Conservation (phyloP, 2,329 filamentous ascomycete genomes). For the Phyllosticta ampelicida region DNA sequence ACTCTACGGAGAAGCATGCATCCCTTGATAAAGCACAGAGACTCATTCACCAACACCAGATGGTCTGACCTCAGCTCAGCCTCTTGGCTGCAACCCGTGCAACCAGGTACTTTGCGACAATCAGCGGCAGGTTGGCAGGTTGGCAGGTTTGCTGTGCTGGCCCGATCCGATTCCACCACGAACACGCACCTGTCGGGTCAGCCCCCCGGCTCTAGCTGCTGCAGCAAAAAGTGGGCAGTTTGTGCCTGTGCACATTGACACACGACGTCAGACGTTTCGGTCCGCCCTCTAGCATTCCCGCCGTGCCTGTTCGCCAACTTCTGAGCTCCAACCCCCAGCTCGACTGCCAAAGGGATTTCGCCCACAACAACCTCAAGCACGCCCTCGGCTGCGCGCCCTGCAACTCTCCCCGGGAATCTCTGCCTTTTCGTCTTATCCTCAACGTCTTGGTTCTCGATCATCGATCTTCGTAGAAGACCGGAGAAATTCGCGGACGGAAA, state of each 20-base stretch:
- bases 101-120: not conserved
- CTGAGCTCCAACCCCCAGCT: not conserved
- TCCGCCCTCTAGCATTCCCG: not conserved
- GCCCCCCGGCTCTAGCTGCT: not conserved
- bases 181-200: too few relatives aligned
- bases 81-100: not conserved
- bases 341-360: not conserved
- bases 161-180: too few relatives aligned
- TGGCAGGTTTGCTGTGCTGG: not conserved
- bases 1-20: too few relatives aligned
- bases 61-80: not conserved
- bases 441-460: not conserved
- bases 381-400: not conserved
- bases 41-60: not conserved
- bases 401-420: not conserved
- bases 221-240: not conserved
- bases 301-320: not conserved
- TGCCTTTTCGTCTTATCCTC: not conserved
- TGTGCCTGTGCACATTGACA: not conserved
- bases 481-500: not conserved
- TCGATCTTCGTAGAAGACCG: not conserved
- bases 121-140: not conserved
- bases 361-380: not conserved
- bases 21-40: too few relatives aligned
- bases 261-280: not conserved